Percentiles rank a stretch among this genome's conserved stretches.
These are phyloP conservation scores for Candida manassasensis DNA, from an alignment of 805 yeast species.

Conservation along the genomic window DNA sequence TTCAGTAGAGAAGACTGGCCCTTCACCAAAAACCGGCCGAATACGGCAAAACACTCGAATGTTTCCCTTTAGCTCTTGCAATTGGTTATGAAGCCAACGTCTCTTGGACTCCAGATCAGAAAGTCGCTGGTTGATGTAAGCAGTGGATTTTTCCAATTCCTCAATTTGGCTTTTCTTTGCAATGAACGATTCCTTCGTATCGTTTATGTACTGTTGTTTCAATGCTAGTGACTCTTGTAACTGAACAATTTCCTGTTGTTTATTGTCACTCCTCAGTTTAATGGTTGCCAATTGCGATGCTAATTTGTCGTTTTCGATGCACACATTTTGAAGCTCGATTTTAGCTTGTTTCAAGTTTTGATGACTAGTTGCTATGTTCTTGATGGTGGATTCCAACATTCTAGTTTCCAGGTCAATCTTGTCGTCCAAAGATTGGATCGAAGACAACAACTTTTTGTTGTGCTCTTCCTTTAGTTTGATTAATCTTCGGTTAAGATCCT, in stretches of 20 bases:
- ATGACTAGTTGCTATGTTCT: neutral
- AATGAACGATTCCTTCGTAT: constrained; percentile 7
- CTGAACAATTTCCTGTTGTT: constrained; percentile 13
- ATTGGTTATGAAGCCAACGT: constrained; percentile 60
- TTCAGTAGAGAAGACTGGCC: constrained; percentile 12
- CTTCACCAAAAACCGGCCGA: constrained; percentile 44
- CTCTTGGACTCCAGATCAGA: constrained; percentile 51
- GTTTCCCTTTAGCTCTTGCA: constrained; percentile 88
- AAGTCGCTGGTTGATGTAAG: constrained; percentile 27
- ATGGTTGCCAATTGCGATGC: constrained; percentile 4
- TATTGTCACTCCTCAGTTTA: constrained; percentile 7
- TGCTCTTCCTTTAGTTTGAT: constrained; percentile 23
- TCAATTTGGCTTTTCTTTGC: constrained; percentile 7
- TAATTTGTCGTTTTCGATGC: neutral
- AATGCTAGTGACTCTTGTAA: constrained; percentile 9
- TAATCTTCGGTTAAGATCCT: constrained; percentile 19
- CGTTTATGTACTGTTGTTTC: constrained; percentile 9
- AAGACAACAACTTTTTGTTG: constrained; percentile 13
- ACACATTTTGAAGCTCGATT: constrained; percentile 3
- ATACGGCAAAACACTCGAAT: constrained; percentile 87
- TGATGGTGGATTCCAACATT: constrained; percentile 8
- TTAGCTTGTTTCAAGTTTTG: constrained; percentile 1
- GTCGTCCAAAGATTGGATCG: constrained; percentile 11
- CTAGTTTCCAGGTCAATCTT: constrained; percentile 9
- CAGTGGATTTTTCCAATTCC: constrained; percentile 7